phyloP scores from a whole-genome alignment of 116 monocot genomes.

The Trichopus zeylanicus region DNA sequence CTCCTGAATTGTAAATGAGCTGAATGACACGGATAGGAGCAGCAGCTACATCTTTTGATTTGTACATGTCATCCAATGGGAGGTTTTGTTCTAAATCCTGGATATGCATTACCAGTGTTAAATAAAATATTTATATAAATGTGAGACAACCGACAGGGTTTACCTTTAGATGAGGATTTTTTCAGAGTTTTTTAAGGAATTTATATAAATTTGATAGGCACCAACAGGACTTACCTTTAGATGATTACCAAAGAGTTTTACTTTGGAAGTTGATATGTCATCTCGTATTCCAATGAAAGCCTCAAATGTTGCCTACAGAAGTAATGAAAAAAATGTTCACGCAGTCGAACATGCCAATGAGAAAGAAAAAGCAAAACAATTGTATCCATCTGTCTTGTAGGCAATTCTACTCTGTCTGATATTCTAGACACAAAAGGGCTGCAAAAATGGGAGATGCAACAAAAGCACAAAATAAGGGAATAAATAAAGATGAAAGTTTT shows the following conservation, averaged over 20 bases:
- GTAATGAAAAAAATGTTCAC: background rate
- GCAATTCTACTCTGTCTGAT: too few species aligned
- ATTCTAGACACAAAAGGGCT: too few species aligned
- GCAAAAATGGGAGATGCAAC: too few species aligned
- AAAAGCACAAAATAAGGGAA: too few species aligned
- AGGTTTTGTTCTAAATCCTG: conserved; percentile 89
- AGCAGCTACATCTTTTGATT: conserved; percentile 71
- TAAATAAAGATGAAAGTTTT: too few species aligned
- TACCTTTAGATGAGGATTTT: too few species aligned
- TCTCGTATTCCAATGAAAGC: conserved; percentile 91
- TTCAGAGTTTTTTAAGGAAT: too few species aligned
- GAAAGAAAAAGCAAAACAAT: conserved; percentile 1
- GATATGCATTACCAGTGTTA: background rate
- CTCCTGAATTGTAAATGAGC: conserved; percentile 93
- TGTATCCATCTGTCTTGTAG: background rate
- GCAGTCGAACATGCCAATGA: background rate
- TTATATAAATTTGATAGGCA: conserved; percentile 6
- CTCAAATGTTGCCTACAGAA: conserved; percentile 87
- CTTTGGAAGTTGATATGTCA: conserved; percentile 72
- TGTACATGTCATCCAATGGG: conserved; percentile 73
- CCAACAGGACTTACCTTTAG: conserved; percentile 53
- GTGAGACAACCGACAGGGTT: too few species aligned
- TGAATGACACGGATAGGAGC: conserved; percentile 91
- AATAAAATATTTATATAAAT: conserved; percentile 10
- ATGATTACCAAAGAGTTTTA: conserved; percentile 87